Conservation (phyloP, 208 protist genomes). For the Crithidia thermophila region DNA sequence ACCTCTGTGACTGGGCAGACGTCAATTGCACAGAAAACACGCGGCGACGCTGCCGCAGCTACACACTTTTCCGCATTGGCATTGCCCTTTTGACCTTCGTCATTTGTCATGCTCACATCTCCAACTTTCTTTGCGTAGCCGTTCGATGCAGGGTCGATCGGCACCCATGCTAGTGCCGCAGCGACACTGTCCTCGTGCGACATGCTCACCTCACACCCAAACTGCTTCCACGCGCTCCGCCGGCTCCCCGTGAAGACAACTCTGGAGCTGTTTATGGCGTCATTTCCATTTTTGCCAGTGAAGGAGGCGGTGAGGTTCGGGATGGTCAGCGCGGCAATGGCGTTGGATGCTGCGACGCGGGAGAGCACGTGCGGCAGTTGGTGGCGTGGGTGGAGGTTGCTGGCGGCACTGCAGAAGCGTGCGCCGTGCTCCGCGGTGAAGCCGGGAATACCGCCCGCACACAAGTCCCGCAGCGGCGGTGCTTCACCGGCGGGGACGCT, state of each 20-base stretch:
- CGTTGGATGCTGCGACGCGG: conserved; percentile 57
- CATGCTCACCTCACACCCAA: conserved; percentile 46
- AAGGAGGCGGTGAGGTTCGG: no score
- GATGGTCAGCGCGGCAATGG: conserved; percentile 30
- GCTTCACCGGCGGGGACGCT: not conserved
- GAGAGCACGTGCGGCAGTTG: conserved; percentile 62
- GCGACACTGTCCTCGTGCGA: conserved; percentile 54
- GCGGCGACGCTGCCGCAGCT: not conserved
- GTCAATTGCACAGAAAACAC: conserved; percentile 41
- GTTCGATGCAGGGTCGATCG: no score
- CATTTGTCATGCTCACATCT: no score
- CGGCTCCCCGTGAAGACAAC: conserved; percentile 41
- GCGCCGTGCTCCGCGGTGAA: not conserved
- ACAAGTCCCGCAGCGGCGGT: conserved; percentile 7
- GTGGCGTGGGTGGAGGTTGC: conserved; percentile 38
- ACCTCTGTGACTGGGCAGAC: conserved; percentile 46
- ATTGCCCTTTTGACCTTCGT: no score
- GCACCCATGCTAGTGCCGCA: conserved; percentile 48
- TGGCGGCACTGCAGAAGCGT: conserved; percentile 3
- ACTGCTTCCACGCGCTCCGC: conserved; percentile 15
- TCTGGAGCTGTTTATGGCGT: no score
- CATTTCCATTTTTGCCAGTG: not conserved
- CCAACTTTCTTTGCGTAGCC: no score
- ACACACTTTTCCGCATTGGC: no score
- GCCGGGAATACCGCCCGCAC: not conserved